Percentiles rank a stretch among this genome's conserved stretches.
Evolutionary conservation across 345 rosid species (phyloP).

Genomic region (Melaleuca quinquenervia): DNA sequence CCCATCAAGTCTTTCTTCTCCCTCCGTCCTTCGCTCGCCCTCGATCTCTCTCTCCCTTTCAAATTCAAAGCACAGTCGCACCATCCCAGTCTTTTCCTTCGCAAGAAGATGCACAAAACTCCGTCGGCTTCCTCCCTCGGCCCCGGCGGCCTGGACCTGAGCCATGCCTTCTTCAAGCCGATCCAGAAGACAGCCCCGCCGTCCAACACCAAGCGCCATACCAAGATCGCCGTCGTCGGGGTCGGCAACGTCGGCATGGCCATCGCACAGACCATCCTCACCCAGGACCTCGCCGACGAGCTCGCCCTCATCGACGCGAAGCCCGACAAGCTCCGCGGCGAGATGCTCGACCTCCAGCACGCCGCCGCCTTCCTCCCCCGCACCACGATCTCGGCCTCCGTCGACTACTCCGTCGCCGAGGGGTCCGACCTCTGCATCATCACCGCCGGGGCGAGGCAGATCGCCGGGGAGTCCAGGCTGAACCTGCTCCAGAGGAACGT

Average conservation of each 20-base stretch:
- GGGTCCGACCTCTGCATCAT: constrained; percentile 92
- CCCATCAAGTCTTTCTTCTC: background rate
- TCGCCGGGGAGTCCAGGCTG: constrained; percentile 76
- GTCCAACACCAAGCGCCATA: constrained; percentile 41
- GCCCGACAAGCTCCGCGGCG: constrained; percentile 69
- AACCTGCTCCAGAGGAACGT: constrained; percentile 81
- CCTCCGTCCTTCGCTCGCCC: too few species aligned
- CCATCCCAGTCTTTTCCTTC: background rate
- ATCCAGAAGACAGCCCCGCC: constrained; percentile 41
- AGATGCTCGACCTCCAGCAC: constrained; percentile 99
- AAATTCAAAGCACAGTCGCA: background rate
- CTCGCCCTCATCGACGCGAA: constrained; percentile 66
- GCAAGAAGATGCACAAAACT: constrained; percentile 36
- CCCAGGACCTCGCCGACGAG: constrained; percentile 70
- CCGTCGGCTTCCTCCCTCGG: constrained; percentile 48
- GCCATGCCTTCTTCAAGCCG: constrained; percentile 56
- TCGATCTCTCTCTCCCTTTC: too few species aligned
- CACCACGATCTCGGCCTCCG: constrained; percentile 62
- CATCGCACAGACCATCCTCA: constrained; percentile 91
- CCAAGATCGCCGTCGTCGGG: constrained; percentile 80
- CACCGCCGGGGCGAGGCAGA: constrained; percentile 88
- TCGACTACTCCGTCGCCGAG: constrained; percentile 54
- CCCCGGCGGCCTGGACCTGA: constrained; percentile 56
- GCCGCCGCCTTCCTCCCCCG: constrained; percentile 97
- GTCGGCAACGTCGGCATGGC: constrained; percentile 97